phyloP scores from a whole-genome alignment of 2,329 filamentous ascomycete genomes.

The Dactylellina drechsleri region DNA sequence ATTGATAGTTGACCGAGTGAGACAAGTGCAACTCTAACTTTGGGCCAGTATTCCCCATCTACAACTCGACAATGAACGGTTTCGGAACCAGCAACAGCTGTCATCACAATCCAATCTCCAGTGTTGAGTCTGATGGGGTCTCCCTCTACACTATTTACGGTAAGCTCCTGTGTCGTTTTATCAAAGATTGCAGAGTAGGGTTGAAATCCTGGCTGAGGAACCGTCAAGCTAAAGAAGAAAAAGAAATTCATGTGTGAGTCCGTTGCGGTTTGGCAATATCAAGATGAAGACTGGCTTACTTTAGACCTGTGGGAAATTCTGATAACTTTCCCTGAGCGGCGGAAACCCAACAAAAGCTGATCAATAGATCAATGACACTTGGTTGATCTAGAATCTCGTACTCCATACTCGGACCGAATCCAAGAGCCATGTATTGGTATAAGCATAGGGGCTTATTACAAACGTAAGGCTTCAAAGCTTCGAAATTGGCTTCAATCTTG shows the following conservation, averaged over 20 bases:
- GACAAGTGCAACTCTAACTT: conserved; percentile 60
- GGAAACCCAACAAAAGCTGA: conserved; percentile 80
- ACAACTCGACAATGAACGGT: conserved; percentile 66
- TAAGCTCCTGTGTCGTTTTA: conserved; percentile 24
- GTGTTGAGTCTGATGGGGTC: conserved; percentile 61
- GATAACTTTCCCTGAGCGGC: conserved; percentile 63
- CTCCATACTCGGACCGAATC: conserved; percentile 85
- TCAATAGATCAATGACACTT: conserved; percentile 82
- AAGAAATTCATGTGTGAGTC: background rate
- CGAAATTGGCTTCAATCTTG: conserved; percentile 72
- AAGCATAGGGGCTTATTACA: conserved; percentile 80
- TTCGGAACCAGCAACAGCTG: conserved; percentile 13
- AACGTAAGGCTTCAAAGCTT: conserved; percentile 80
- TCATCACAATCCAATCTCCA: conserved; percentile 67
- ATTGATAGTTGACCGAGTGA: background rate
- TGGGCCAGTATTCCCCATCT: conserved; percentile 64
- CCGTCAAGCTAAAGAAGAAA: conserved; percentile 31
- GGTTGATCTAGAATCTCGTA: conserved; percentile 83
- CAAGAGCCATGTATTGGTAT: conserved; percentile 88
- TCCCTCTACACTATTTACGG: conserved; percentile 11
- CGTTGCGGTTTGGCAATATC: too few species aligned
- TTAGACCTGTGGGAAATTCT: conserved; percentile 70
- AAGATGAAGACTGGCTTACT: conserved; percentile 61
- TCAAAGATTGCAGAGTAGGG: conserved; percentile 25
- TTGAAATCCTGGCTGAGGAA: conserved; percentile 24